These are phyloP conservation scores for Erodium texanum DNA, from an alignment of 441 rosid genomes.

Conservation along the genomic window DNA sequence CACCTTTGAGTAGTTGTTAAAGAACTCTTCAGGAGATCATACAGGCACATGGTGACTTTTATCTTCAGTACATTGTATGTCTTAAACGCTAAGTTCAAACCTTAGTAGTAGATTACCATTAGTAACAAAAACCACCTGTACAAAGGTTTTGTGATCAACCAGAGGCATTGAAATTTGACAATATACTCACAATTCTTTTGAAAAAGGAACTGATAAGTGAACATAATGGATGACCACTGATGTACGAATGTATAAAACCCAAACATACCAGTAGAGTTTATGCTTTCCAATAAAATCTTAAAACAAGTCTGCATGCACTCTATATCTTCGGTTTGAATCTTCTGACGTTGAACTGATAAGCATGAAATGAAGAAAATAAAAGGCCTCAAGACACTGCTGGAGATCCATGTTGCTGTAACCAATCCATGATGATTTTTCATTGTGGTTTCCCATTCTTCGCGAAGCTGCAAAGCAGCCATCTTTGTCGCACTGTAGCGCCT, in stretches of 20 bases:
- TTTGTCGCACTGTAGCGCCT: constrained; percentile 54
- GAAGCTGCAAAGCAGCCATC: constrained; percentile 53
- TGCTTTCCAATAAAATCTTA: constrained; percentile 61
- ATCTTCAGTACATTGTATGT: no score
- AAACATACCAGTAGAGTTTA: constrained; percentile 55
- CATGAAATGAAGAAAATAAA: constrained; percentile 60
- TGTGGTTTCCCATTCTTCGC: constrained; percentile 58
- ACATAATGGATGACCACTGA: not conserved
- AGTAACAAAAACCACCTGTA: no score
- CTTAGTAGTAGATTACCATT: no score
- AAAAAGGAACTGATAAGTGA: not conserved
- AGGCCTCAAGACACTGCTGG: constrained; percentile 58
- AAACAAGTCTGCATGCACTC: constrained; percentile 60
- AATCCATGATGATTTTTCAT: constrained; percentile 33
- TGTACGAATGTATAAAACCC: constrained; percentile 9
- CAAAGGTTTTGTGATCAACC: no score
- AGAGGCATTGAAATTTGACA: no score
- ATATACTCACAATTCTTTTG: not conserved
- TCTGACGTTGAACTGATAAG: constrained; percentile 42
- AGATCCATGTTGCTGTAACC: constrained; percentile 47
- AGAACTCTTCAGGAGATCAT: no score
- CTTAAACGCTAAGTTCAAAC: no score
- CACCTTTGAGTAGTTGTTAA: no score
- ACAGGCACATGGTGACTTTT: no score
- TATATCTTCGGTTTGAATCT: constrained; percentile 39